A percentile compares a stretch with the other conserved stretches of the same genome.
These are phyloP conservation scores for Trametes meyenii DNA, from an alignment of 768 basidiomycete genomes.

Conservation along the genomic window DNA sequence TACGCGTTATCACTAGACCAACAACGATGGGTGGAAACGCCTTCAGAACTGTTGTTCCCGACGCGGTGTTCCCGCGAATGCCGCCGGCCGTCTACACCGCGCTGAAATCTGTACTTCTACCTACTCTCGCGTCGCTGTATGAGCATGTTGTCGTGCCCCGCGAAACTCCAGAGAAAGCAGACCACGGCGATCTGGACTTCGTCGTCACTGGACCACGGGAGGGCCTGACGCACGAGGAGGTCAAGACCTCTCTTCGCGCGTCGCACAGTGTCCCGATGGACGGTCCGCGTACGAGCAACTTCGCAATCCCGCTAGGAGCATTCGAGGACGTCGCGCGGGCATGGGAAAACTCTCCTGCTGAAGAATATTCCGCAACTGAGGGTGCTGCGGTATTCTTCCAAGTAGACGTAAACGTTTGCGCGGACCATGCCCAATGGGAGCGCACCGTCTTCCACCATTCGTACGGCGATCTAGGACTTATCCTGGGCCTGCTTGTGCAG, in stretches of 20 bases:
- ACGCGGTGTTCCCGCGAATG: constrained; percentile 61
- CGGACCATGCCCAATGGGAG: constrained; percentile 50
- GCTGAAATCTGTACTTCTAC: constrained; percentile 49
- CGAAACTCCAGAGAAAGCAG: constrained; percentile 66
- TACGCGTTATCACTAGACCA: background rate
- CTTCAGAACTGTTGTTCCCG: constrained; percentile 49
- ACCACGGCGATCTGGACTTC: constrained; percentile 74
- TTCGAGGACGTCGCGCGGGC: constrained; percentile 44
- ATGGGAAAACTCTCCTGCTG: constrained; percentile 32
- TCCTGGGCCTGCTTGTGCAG: constrained; percentile 57
- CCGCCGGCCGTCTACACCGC: constrained; percentile 54
- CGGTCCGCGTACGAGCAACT: constrained; percentile 64
- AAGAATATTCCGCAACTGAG: constrained; percentile 22
- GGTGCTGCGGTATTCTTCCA: constrained; percentile 40
- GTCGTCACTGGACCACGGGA: constrained; percentile 53
- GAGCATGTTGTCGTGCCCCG: constrained; percentile 53
- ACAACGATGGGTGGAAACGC: constrained; percentile 69
- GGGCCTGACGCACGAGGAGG: constrained; percentile 20
- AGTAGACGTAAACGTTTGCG: constrained; percentile 67
- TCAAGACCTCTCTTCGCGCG: constrained; percentile 49
- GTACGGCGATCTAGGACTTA: constrained; percentile 76
- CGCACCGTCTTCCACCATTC: constrained; percentile 57
- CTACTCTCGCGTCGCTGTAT: constrained; percentile 51
- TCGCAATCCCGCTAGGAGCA: constrained; percentile 50
- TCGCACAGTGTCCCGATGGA: constrained; percentile 48